These are phyloP conservation scores for Rosa hybrid DNA, from an alignment of 331 rosid species.

Conservation along the genomic window DNA sequence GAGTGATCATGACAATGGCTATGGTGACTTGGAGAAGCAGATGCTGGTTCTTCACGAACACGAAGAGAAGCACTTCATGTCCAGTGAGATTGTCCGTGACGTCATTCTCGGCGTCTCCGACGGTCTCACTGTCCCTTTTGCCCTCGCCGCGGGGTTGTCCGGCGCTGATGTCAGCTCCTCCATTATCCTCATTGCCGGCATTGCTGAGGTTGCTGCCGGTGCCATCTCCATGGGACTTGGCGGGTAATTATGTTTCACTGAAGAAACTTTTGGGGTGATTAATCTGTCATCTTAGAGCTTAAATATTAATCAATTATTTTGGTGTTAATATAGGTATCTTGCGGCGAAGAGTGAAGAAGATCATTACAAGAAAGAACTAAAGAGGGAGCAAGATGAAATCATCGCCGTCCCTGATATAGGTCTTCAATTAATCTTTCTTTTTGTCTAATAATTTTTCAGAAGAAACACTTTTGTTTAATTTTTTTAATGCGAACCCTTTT, in stretches of 20 bases:
- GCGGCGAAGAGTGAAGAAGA: constrained; percentile 94
- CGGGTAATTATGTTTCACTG: constrained; percentile 46
- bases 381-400: constrained; percentile 85
- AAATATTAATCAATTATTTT: neutral
- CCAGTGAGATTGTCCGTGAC: constrained; percentile 87
- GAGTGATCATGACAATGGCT: constrained; percentile 1
- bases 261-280: too few relatives aligned
- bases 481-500: neutral
- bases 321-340: constrained; percentile 50
- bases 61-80: constrained; percentile 85
- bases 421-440: constrained; percentile 2
- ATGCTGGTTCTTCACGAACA: constrained; percentile 48
- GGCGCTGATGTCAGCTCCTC: constrained; percentile 82
- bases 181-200: constrained; percentile 84
- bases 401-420: constrained; percentile 78
- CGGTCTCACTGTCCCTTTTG: constrained; percentile 96
- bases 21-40: constrained; percentile 54
- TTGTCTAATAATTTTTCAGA: neutral
- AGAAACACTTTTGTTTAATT: neutral
- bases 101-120: constrained; percentile 93
- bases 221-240: constrained; percentile 99
- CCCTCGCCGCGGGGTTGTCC: constrained; percentile 90
- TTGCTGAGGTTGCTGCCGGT: constrained; percentile 96
- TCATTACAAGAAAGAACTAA: constrained; percentile 68
- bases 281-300: neutral